These are phyloP conservation scores for Rauvolfia tetraphylla DNA, from an alignment of 257 asterid genomes.

Conservation along the genomic window DNA sequence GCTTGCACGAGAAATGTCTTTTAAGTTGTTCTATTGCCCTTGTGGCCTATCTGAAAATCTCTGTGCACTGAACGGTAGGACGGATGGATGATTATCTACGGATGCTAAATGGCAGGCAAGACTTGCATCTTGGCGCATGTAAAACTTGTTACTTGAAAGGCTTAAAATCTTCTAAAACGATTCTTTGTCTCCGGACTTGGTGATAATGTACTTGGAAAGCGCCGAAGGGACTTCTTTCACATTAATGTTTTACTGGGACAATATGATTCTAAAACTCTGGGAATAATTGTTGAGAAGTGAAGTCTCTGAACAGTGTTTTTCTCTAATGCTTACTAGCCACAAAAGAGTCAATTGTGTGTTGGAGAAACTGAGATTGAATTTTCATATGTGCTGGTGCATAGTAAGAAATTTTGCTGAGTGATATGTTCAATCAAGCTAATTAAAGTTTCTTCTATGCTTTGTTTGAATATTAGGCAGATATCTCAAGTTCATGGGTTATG, in stretches of 20 bases:
- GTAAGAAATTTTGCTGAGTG: neutral
- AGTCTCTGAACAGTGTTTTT: neutral
- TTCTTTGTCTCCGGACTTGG: neutral
- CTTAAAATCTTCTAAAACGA: neutral
- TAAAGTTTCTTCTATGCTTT: conserved; percentile 21
- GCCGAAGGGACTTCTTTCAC: neutral
- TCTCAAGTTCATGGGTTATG: conserved; percentile 84
- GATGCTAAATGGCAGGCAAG: neutral
- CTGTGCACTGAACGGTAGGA: neutral
- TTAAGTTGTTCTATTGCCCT: neutral
- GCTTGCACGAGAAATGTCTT: neutral
- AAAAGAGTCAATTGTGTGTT: neutral
- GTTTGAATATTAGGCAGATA: conserved; percentile 72
- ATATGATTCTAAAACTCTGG: neutral
- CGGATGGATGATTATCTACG: neutral
- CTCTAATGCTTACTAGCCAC: neutral
- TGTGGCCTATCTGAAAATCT: neutral
- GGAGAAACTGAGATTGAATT: neutral
- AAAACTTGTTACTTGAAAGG: neutral
- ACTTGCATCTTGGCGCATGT: neutral
- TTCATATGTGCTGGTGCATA: neutral
- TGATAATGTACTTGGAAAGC: neutral
- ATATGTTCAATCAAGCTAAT: conserved; percentile 18
- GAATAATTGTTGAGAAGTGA: neutral
- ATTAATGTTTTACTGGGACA: neutral